phyloP scores from a whole-genome alignment of 306 rosid species.

The Ormosia semicastrata region DNA sequence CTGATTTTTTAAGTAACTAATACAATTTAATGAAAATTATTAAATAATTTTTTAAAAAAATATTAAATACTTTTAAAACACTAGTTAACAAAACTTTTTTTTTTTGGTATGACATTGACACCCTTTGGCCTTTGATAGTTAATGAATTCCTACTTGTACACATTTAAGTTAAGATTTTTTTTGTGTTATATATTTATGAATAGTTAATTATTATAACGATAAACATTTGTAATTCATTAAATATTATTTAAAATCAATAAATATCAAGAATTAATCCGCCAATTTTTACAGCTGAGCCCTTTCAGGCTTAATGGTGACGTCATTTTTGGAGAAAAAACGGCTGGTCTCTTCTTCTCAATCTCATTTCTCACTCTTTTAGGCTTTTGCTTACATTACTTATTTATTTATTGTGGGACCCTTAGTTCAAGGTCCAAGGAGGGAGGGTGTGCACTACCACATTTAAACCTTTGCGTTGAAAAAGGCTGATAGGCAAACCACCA shows the following conservation, averaged over 20 bases:
- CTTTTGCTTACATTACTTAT: background rate
- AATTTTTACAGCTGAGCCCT: background rate
- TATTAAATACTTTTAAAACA: too few species aligned
- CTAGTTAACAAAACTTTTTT: too few species aligned
- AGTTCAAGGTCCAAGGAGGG: conserved; percentile 26
- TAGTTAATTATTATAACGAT: background rate
- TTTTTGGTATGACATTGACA: too few species aligned
- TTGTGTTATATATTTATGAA: too few species aligned
- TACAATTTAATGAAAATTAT: too few species aligned
- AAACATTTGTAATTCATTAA: background rate
- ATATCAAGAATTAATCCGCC: background rate
- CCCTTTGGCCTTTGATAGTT: too few species aligned
- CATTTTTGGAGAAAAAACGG: conserved; percentile 17
- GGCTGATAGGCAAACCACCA: background rate
- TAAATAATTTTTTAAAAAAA: too few species aligned
- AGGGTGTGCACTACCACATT: conserved; percentile 21
- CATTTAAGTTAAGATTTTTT: too few species aligned
- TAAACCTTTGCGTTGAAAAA: conserved; percentile 25
- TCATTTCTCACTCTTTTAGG: too few species aligned
- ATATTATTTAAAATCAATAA: background rate
- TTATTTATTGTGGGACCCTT: conserved; percentile 21
- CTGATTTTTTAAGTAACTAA: too few species aligned
- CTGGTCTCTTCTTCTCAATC: background rate
- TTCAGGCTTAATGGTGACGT: conserved; percentile 8
- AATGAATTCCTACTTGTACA: too few species aligned